Percentiles rank a stretch among this genome's conserved stretches.
phyloP scores from a whole-genome alignment of 2,329 filamentous ascomycete species.

The Alternaria brassicae region DNA sequence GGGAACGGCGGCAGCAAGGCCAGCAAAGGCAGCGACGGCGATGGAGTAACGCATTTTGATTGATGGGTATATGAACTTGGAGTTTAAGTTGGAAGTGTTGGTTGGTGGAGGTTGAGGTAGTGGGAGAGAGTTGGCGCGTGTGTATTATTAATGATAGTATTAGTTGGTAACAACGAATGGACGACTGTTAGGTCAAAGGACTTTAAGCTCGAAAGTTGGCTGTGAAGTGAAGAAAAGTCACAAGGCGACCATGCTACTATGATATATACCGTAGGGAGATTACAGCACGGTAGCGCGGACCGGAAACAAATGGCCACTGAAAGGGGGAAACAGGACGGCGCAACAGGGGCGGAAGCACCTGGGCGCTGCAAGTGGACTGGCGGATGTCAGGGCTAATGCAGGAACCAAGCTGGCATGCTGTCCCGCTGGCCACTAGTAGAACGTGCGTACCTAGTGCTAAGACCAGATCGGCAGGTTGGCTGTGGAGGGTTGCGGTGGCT shows the following conservation, averaged over 20 bases:
- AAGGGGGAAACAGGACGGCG: constrained; percentile 37
- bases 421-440: constrained; percentile 34
- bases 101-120: constrained; percentile 16
- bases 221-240: constrained; percentile 45
- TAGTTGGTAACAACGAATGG: constrained; percentile 52
- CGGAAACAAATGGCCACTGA: constrained; percentile 43
- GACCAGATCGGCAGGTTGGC: constrained; percentile 37
- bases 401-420: constrained; percentile 43
- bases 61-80: constrained; percentile 42
- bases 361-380: constrained; percentile 40
- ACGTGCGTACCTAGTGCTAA: constrained; percentile 37
- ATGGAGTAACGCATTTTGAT: constrained; percentile 52
- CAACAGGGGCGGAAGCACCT: constrained; percentile 36
- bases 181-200: constrained; percentile 52
- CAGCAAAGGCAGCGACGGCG: constrained; percentile 43
- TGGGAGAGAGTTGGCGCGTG: constrained; percentile 23
- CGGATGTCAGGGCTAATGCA: constrained; percentile 45
- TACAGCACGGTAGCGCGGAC: constrained; percentile 46
- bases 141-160: constrained; percentile 51
- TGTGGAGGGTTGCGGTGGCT: constrained; percentile 34
- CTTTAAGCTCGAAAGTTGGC: constrained; percentile 48
- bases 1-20: constrained; percentile 43
- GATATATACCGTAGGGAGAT: constrained; percentile 51
- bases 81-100: constrained; percentile 26
- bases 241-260: constrained; percentile 25